phyloP scores from a whole-genome alignment of 129 eudicot genomes.

The Tagetes erecta region DNA sequence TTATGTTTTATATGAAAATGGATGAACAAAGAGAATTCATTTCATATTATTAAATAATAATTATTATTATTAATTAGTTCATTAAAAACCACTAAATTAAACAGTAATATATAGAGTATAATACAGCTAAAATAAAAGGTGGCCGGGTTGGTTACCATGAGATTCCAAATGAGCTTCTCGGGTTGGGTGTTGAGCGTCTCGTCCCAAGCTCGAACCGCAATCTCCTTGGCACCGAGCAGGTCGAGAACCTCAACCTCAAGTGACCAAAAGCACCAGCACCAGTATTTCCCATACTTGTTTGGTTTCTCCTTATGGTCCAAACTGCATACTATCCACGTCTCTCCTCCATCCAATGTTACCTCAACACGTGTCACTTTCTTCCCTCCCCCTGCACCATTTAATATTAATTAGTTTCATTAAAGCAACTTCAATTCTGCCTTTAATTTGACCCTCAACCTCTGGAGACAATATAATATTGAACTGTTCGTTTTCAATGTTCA shows the following conservation, averaged over 20 bases:
- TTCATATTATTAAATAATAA: no score
- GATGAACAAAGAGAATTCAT: no score
- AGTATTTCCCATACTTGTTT: slow-evolving; percentile 75
- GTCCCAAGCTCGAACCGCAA: slow-evolving; percentile 97
- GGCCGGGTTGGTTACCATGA: slow-evolving; percentile 53
- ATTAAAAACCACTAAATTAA: no score
- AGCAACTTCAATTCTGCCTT: not conserved
- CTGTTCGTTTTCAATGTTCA: not conserved
- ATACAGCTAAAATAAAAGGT: not conserved
- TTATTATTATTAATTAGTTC: no score
- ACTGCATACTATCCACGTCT: slow-evolving; percentile 65
- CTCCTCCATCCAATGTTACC: slow-evolving; percentile 93
- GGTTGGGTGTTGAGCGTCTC: slow-evolving; percentile 92
- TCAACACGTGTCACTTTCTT: slow-evolving; percentile 95
- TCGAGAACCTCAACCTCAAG: slow-evolving; percentile 90
- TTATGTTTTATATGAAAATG: no score
- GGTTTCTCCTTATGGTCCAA: slow-evolving; percentile 79
- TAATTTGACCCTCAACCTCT: slow-evolving; percentile 24
- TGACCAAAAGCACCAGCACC: slow-evolving; percentile 99
- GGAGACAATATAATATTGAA: not conserved
- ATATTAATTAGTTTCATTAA: not conserved
- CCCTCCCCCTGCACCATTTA: slow-evolving; percentile 66
- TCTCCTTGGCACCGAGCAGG: slow-evolving; percentile 76
- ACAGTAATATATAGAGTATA: no score
- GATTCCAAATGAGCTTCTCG: slow-evolving; percentile 93